Percentiles rank a stretch among this genome's conserved stretches.
phyloP scores from a whole-genome alignment of 2,329 filamentous ascomycete species.

The Lachnellula hyalina region DNA sequence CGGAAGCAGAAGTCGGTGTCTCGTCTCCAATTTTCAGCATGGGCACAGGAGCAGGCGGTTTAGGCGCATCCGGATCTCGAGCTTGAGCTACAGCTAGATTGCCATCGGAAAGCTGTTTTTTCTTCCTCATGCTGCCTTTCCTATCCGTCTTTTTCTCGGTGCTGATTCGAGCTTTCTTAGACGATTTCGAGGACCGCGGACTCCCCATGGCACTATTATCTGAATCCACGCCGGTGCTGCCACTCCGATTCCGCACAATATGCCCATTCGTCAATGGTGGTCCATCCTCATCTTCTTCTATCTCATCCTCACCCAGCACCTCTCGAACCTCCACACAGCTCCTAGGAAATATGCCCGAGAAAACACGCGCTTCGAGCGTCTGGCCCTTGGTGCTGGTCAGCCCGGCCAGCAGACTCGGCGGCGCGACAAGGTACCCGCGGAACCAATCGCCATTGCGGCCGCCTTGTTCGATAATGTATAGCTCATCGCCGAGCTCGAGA shows the following conservation, averaged over 20 bases:
- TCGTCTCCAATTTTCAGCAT: conserved; percentile 98
- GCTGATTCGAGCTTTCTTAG: conserved; percentile 9
- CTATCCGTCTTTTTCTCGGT: conserved; percentile 5
- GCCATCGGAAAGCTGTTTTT: conserved; percentile 23
- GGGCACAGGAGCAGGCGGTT: conserved; percentile 86
- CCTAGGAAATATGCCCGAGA: conserved; percentile 95
- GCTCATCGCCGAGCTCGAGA: conserved; percentile 93
- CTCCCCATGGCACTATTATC: conserved; percentile 15
- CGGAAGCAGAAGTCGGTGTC: conserved; percentile 80
- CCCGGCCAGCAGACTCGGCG: conserved; percentile 85
- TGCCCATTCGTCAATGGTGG: conserved; percentile 11
- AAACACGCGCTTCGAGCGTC: conserved; percentile 90
- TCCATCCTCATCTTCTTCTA: conserved; percentile 31
- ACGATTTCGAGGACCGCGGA: conserved; percentile 10
- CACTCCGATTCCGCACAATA: conserved; percentile 1
- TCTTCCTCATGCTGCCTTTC: conserved; percentile 14
- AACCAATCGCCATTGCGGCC: conserved; percentile 82
- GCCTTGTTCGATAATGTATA: conserved; percentile 98
- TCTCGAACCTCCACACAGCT: conserved; percentile 95
- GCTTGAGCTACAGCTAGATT: conserved; percentile 31
- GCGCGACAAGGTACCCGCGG: conserved; percentile 90
- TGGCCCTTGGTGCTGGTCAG: conserved; percentile 87
- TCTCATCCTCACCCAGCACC: conserved; percentile 71
- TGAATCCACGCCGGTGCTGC: conserved; percentile 11
- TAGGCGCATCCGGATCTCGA: conserved; percentile 63